Evolutionary conservation across 2,329 filamentous ascomycete species (phyloP), one percentile per base, ranked within the genome.

Genomic region (Xylariomycetidae sp.): DNA sequence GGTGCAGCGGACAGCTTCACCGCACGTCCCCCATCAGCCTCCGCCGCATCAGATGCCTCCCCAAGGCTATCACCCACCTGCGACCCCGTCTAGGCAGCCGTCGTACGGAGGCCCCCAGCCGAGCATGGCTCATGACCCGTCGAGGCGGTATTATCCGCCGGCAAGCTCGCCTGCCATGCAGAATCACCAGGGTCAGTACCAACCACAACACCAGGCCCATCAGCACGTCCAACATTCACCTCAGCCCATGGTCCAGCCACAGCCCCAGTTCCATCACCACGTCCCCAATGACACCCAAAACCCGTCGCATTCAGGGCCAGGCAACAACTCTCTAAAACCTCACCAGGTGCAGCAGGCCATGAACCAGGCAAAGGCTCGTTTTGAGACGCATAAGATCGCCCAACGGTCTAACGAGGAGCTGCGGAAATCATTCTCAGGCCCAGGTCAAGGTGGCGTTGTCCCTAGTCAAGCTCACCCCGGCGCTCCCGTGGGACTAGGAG

Each of bases 341-440:
- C 44, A 50, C 15, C 54, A 57, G 35, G 48, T 56, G 5, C 48
- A 56, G 32, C 54, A 56, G 38, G 53, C 53, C 4, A 57, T 57
- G 51, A 45, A 54, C 31, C 53, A 56, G 32, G 53, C 51, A 25
- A 53, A 51, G 34, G 51, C 52, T 19, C 47, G 52, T n/a, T 57
- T 56, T 32, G 45, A 51, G 35, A 48, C 49, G 10, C 47, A 46
- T 9, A 46, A 52, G 34, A 49, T 20, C 17, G 48, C 45, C 8
- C 50, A 54, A 25, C 48, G 44, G 30, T 42, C 50, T 3, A 50
- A 46, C 20, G 54, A 56, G 29, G 38, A 38, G 15, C 39, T 49
- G 9, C 44, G 49, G 17, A 50, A 49, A 31, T 39, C 44, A 6
- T 41, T 46, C 17, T 35, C 42, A 16, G 34, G 44, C 5, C 50